Evolutionary conservation across 2,329 filamentous ascomycete species (phyloP), one percentile per base, ranked within the genome.

Genomic region (Clarireedia hainanense): DNA sequence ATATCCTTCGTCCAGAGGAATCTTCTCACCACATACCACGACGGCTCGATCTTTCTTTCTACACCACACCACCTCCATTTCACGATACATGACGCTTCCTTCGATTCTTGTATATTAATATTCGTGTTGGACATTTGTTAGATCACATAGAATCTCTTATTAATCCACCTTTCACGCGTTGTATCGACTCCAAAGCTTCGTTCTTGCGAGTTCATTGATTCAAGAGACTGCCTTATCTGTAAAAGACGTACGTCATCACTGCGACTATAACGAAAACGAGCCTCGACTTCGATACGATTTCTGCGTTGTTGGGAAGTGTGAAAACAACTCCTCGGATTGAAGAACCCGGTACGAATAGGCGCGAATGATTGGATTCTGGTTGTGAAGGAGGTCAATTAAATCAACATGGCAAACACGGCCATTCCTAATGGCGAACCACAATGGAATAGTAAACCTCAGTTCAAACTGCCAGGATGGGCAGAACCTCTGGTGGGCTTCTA

Each of bases 361-460:
- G 26, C 26, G 47, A 34, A 20, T 48, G 37, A 23, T 17, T 43
- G 17, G 46, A 6, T 48, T 24, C 3, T 42, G 39, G 39, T 46
- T 27, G 52, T 17, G 39, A 40, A 37, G 17, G 20, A 55, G 10
- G 10, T 50, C 27, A 7, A 3, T 12, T 10, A 27, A 24, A 42
- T 36, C 6, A 45, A 10, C 10, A 55, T 55, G 52, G 52, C 52
- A 23, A 50, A 27, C 24, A 17, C 47, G 17, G 9, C 47, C 10
- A 23, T 55, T 27, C 39, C 52, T 17, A 39, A 37, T 26, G 52
- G 52, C 24, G 65, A 68, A 39, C 66, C 65, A 7, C 53, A 69
- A 57, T 69, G 67, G 66, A 67, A 65, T 40, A 68, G 65, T 52
- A 61, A 59, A 37, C 63, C 66, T 6, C 65, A 65, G n/a, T 69